phyloP scores from a whole-genome alignment of 2,329 filamentous ascomycete species.

The Penicillium palitans region DNA sequence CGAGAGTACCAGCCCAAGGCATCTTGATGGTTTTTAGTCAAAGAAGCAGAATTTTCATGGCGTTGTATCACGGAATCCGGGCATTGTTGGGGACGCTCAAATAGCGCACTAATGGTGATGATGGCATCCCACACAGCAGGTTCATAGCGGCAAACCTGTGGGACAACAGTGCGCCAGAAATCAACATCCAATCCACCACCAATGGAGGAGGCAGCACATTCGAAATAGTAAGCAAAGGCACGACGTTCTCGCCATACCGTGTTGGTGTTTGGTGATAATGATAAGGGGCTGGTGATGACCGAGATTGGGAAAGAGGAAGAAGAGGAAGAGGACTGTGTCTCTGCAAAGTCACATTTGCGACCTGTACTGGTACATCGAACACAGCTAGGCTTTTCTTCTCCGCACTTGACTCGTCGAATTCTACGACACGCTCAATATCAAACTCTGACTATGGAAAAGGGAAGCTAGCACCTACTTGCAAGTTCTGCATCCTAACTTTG shows the following conservation, averaged over 20 bases:
- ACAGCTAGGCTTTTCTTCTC: conserved; percentile 37
- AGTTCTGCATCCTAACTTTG: conserved; percentile 32
- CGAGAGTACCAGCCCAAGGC: conserved; percentile 36
- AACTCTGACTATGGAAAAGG: not conserved
- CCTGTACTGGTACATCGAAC: conserved; percentile 33
- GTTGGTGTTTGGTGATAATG: conserved; percentile 26
- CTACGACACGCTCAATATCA: conserved; percentile 18
- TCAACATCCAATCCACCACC: conserved; percentile 37
- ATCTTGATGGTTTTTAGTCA: conserved; percentile 26
- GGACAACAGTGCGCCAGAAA: conserved; percentile 40
- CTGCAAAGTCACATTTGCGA: conserved; percentile 36
- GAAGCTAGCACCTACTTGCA: conserved; percentile 31
- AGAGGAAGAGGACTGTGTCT: not conserved
- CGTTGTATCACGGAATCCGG: conserved; percentile 9
- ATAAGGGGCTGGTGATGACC: conserved; percentile 12
- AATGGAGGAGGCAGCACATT: conserved; percentile 32
- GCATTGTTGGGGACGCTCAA: conserved; percentile 30
- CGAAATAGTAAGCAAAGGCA: conserved; percentile 42
- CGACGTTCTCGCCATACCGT: conserved; percentile 37
- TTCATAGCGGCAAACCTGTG: conserved; percentile 37
- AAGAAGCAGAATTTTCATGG: not conserved
- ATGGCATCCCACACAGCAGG: conserved; percentile 44
- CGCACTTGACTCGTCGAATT: conserved; percentile 38
- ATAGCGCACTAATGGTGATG: conserved; percentile 39
- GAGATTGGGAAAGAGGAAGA: not conserved